These are phyloP conservation scores for Mycena kentingensis DNA, from an alignment of 768 basidiomycete species.

Conservation along the genomic window DNA sequence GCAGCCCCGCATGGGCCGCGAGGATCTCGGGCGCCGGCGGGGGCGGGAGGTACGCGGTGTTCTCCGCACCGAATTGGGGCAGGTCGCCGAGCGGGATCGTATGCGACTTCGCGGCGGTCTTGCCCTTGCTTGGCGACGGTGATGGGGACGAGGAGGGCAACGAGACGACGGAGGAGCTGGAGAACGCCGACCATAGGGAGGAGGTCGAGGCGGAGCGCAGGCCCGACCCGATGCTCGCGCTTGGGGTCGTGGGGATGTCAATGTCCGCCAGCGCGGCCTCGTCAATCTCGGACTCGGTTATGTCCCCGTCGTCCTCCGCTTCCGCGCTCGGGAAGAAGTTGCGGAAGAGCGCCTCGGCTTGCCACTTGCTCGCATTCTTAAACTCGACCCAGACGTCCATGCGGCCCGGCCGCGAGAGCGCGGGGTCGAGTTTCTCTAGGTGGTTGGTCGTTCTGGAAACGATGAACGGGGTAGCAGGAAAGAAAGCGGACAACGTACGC, in stretches of 20 bases:
- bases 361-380: conserved; percentile 82
- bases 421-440: conserved; percentile 86
- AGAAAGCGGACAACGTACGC: conserved; percentile 63
- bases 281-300: conserved; percentile 27
- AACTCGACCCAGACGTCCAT: conserved; percentile 95
- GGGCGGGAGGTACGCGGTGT: conserved; percentile 65
- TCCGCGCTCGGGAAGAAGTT: conserved; percentile 88
- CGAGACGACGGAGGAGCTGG: conserved; percentile 42
- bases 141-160: conserved; percentile 44
- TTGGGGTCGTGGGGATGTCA: conserved; percentile 16
- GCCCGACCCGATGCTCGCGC: conserved; percentile 15
- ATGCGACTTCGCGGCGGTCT: conserved; percentile 5
- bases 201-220: conserved; percentile 24
- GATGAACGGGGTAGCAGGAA: conserved; percentile 16
- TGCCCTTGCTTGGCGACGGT: conserved; percentile 34
- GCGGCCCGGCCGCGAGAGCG: conserved; percentile 87
- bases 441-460: conserved; percentile 79
- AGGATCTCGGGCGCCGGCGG: conserved; percentile 61
- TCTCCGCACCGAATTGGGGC: conserved; percentile 54
- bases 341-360: conserved; percentile 83
- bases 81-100: conserved; percentile 22
- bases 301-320: conserved; percentile 42
- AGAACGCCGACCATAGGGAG: conserved; percentile 25
- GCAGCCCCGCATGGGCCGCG: conserved; percentile 61
- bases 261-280: conserved; percentile 1